phyloP scores from a whole-genome alignment of 2,329 filamentous ascomycete species.

The Colletotrichum spaethianum region DNA sequence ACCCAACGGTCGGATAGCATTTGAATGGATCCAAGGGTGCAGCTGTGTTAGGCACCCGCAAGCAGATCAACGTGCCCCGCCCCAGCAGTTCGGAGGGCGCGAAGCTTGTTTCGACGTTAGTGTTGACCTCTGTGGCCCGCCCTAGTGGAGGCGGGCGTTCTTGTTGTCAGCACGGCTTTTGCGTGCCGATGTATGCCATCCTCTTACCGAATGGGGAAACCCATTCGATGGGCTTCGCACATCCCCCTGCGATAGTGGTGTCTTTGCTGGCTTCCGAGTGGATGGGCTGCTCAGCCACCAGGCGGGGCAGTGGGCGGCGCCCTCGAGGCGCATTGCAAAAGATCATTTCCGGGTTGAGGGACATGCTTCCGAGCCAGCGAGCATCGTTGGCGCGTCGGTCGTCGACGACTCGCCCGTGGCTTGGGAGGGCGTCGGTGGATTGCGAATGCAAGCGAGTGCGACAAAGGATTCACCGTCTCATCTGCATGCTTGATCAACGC shows the following conservation, averaged over 20 bases:
- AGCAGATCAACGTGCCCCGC: not conserved
- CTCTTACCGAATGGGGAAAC: not conserved
- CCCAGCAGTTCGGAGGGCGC: not conserved
- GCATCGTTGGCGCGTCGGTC: not conserved
- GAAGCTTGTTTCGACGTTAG: conserved; percentile 39
- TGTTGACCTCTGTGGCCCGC: not conserved
- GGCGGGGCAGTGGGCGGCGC: not conserved
- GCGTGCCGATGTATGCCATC: conserved; percentile 3
- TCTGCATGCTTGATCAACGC: not conserved
- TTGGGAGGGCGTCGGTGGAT: not conserved
- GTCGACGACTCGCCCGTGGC: not conserved
- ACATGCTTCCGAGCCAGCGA: not conserved
- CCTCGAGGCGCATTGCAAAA: not conserved
- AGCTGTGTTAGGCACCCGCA: not conserved
- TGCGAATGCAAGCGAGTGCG: not conserved
- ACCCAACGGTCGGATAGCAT: not conserved
- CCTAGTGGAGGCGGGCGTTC: not conserved
- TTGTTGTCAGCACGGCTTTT: conserved; percentile 14
- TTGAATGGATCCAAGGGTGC: not conserved
- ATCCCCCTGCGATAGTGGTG: not conserved
- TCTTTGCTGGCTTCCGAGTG: not conserved
- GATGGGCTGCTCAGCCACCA: not conserved
- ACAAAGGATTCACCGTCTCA: not conserved
- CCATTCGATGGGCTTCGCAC: not conserved
- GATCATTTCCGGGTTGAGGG: not conserved